Conservation (phyloP, 192 early-diverging fungal genomes). For the Coemansia sp. region DNA sequence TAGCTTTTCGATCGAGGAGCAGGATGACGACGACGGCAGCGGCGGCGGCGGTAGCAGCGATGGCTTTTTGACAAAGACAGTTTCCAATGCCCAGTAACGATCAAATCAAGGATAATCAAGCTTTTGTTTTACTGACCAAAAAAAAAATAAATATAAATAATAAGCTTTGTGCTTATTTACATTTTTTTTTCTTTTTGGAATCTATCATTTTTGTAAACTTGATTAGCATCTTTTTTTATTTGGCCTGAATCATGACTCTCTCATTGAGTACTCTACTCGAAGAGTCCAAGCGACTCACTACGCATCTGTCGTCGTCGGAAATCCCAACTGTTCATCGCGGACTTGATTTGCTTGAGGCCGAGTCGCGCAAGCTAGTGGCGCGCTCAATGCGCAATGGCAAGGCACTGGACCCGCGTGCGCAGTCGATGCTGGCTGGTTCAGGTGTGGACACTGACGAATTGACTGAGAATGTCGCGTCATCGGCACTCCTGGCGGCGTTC, state of each 20-base stretch:
- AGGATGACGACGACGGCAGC: background rate
- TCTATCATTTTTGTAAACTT: background rate
- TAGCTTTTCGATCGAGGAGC: slow-evolving; percentile 5
- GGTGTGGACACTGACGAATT: slow-evolving; percentile 82
- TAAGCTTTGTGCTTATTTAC: background rate
- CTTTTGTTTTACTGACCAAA: background rate
- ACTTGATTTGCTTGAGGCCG: slow-evolving; percentile 86
- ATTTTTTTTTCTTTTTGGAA: slow-evolving; percentile 8
- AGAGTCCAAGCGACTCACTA: slow-evolving; percentile 76
- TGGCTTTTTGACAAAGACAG: background rate
- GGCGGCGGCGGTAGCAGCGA: background rate
- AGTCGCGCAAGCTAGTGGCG: slow-evolving; percentile 75
- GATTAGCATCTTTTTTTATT: background rate
- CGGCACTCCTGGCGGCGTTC: slow-evolving; percentile 73
- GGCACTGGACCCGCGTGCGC: slow-evolving; percentile 52
- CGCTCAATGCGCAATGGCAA: slow-evolving; percentile 43
- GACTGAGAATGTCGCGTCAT: slow-evolving; percentile 62
- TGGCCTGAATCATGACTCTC: slow-evolving; percentile 12
- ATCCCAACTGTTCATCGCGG: slow-evolving; percentile 82
- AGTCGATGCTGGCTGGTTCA: slow-evolving; percentile 75
- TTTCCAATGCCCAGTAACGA: background rate
- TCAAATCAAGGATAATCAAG: background rate
- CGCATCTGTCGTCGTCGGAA: slow-evolving; percentile 67
- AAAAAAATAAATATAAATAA: background rate
- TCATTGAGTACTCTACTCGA: slow-evolving; percentile 64